Conservation (phyloP, 2,329 filamentous ascomycete species). For the Colletotrichum camelliae region DNA sequence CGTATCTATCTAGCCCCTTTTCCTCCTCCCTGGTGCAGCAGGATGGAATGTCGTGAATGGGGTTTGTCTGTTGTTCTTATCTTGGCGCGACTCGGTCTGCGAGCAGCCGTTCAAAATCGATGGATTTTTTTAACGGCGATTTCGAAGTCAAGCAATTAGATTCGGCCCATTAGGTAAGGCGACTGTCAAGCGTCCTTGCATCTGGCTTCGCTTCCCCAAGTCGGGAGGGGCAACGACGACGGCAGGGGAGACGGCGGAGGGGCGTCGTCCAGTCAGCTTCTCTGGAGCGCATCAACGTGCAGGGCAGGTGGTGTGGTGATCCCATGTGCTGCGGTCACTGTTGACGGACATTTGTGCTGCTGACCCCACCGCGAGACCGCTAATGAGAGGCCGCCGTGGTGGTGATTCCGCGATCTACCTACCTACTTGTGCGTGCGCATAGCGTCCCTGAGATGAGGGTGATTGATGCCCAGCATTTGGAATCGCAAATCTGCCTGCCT, state of each 20-base stretch:
- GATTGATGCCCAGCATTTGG: neutral
- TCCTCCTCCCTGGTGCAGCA: neutral
- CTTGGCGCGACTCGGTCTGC: neutral
- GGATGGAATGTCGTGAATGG: neutral
- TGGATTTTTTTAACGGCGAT: neutral
- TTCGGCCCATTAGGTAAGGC: neutral
- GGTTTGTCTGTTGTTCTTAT: neutral
- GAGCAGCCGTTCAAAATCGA: neutral
- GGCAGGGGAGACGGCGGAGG: neutral
- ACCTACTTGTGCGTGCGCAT: neutral
- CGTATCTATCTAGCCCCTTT: neutral
- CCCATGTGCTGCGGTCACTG: constrained; percentile 5
- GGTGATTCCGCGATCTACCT: neutral
- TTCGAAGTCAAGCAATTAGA: neutral
- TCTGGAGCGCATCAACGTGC: neutral
- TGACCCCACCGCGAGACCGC: constrained; percentile 4
- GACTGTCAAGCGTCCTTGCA: neutral
- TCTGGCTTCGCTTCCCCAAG: constrained; percentile 3
- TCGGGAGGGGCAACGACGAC: neutral
- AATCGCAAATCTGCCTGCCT: neutral
- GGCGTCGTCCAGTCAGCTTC: neutral
- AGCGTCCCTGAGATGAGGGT: neutral
- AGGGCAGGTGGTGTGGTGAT: constrained; percentile 12
- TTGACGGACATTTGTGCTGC: constrained; percentile 1
- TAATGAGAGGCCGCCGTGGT: constrained; percentile 1